Percentiles rank a stretch among this genome's conserved stretches.
Evolutionary conservation across 2,329 filamentous ascomycete species (phyloP).

Genomic region (Fusarium proliferatum): DNA sequence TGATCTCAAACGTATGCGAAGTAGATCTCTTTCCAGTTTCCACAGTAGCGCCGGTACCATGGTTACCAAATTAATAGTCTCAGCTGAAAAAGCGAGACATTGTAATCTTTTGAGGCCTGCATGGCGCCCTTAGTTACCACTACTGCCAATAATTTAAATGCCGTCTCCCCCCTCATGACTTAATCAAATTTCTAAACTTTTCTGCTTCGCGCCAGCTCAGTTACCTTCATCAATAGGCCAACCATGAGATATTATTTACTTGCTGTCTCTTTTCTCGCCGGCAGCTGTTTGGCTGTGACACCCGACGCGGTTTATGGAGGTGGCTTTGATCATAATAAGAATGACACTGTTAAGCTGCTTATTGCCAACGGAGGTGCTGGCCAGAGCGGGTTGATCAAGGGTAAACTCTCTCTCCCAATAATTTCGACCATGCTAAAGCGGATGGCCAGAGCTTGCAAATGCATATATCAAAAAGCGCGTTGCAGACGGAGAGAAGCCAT

Average conservation of each 20-base stretch:
- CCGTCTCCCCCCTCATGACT: not conserved
- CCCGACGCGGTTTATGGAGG: slow-evolving; percentile 41
- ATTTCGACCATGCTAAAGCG: not conserved
- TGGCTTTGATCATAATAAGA: slow-evolving; percentile 13
- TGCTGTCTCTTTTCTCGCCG: not conserved
- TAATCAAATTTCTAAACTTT: accelerated
- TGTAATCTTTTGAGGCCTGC: not conserved
- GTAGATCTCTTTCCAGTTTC: not conserved
- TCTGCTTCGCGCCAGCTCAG: not conserved
- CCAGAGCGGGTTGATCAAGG: slow-evolving; percentile 51
- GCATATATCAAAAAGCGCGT: slow-evolving; percentile 43
- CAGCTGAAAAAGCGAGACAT: not conserved
- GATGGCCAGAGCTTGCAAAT: slow-evolving; percentile 39
- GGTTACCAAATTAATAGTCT: not conserved
- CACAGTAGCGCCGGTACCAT: not conserved
- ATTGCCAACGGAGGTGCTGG: slow-evolving; percentile 54
- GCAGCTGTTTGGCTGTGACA: slow-evolving; percentile 5
- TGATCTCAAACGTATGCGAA: too few relatives aligned
- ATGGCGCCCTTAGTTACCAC: not conserved
- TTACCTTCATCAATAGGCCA: not conserved
- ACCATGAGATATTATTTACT: not conserved
- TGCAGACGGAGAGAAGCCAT: slow-evolving; percentile 41
- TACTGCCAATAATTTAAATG: not conserved
- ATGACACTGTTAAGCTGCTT: slow-evolving; percentile 36
- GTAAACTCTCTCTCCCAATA: not conserved